Evolutionary conservation across 768 basidiomycete species (phyloP).

Genomic region (Gymnopilus dilepis): DNA sequence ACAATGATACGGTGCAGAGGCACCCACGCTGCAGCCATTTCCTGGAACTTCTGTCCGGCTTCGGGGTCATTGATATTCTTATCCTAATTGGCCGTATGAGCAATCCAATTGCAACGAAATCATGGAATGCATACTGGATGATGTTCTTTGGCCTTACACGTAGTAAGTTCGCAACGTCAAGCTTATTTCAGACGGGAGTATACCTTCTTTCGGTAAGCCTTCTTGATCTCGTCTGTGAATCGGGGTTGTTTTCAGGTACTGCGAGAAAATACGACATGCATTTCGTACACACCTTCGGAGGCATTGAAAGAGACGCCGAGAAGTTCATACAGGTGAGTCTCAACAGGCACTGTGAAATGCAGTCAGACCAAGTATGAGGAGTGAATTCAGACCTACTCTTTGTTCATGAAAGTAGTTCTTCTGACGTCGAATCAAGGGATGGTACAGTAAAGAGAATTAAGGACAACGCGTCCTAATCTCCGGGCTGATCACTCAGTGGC

Average conservation of each 20-base stretch:
- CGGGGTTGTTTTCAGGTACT: conserved; percentile 24
- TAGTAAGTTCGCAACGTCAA: conserved; percentile 15
- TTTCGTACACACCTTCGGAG: conserved; percentile 59
- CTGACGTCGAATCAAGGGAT: background rate
- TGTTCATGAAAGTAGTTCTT: background rate
- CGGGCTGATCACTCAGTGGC: conserved; percentile 5
- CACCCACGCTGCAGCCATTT: conserved; percentile 85
- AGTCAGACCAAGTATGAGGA: background rate
- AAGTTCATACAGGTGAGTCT: conserved; percentile 87
- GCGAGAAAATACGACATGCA: conserved; percentile 6
- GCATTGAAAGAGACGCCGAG: conserved; percentile 76
- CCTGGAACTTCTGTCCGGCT: conserved; percentile 85
- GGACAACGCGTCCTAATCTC: conserved; percentile 3
- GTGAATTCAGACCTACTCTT: background rate
- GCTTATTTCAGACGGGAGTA: conserved; percentile 15
- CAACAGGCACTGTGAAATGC: conserved; percentile 60
- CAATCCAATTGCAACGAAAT: conserved; percentile 1
- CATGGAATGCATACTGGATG: conserved; percentile 65
- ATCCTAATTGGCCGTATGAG: conserved; percentile 27
- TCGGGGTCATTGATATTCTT: conserved; percentile 90
- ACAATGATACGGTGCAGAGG: background rate
- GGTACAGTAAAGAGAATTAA: background rate
- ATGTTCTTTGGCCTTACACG: conserved; percentile 76
- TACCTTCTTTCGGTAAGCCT: conserved; percentile 94
- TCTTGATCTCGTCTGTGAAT: conserved; percentile 81